Evolutionary conservation across 352 stramenopile genomes (phyloP).

Genomic region (Poterioochromonas sp.): DNA sequence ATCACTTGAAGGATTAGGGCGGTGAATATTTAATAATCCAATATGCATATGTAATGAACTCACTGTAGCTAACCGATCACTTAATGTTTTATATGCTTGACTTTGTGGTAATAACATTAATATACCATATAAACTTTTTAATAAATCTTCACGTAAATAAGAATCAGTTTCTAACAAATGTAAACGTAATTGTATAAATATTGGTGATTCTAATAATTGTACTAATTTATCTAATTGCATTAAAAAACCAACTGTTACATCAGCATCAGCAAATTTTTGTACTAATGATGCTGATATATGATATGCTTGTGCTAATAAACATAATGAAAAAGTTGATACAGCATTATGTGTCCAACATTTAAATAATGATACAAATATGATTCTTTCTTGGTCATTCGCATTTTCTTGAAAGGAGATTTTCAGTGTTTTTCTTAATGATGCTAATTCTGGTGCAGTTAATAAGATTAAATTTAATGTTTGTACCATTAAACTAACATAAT

Average conservation of each 20-base stretch:
- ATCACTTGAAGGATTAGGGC: not conserved
- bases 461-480: slow-evolving; percentile 98
- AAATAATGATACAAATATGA: slow-evolving; percentile 68
- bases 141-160: slow-evolving; percentile 80
- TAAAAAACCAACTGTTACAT: slow-evolving; percentile 68
- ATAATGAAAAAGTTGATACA: slow-evolving; percentile 87
- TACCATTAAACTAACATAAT: slow-evolving; percentile 97
- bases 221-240: slow-evolving; percentile 99
- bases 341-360: slow-evolving; percentile 94
- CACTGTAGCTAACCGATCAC: slow-evolving; percentile 60
- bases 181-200: slow-evolving; percentile 95
- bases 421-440: slow-evolving; percentile 57
- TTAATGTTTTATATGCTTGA: slow-evolving; percentile 54
- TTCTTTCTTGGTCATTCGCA: slow-evolving; percentile 44
- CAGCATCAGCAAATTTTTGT: slow-evolving; percentile 77
- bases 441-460: slow-evolving; percentile 92
- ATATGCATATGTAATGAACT: slow-evolving; percentile 67
- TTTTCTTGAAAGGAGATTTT: slow-evolving; percentile 48
- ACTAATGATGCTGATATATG: slow-evolving; percentile 89
- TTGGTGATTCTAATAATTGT: slow-evolving; percentile 95
- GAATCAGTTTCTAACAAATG: slow-evolving; percentile 93
- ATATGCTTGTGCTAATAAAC: slow-evolving; percentile 94
- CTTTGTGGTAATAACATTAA: slow-evolving; percentile 92
- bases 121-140: slow-evolving; percentile 94
- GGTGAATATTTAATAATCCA: slow-evolving; percentile 18